Conservation (phyloP, 2,329 filamentous ascomycete species). For the Torrubiella hemipterigena region DNA sequence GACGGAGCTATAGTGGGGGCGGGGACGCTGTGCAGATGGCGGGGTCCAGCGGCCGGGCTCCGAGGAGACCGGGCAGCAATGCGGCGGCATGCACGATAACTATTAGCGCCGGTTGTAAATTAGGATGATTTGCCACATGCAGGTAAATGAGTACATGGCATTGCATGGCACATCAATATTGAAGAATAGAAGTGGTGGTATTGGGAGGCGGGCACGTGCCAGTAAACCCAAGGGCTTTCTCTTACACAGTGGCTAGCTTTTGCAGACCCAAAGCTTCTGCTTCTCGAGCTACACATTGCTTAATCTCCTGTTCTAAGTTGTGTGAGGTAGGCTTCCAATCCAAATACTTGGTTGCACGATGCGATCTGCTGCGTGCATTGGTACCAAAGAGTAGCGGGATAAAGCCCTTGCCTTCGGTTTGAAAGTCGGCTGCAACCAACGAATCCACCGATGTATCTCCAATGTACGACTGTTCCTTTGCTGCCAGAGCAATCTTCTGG, state of each 20-base stretch:
- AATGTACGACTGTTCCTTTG: not conserved
- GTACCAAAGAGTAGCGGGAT: not conserved
- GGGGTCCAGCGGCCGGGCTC: too few species aligned
- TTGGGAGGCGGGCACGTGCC: too few species aligned
- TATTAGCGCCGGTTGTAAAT: too few species aligned
- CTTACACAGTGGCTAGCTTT: too few species aligned
- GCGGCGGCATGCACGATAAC: not conserved
- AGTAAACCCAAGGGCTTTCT: too few species aligned
- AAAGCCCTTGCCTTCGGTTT: not conserved
- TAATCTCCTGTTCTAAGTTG: too few species aligned
- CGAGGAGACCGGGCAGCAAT: conserved; percentile 1
- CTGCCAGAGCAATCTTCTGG: not conserved
- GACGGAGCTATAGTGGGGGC: too few species aligned
- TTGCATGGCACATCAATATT: too few species aligned
- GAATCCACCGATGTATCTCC: not conserved
- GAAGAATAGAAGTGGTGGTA: too few species aligned
- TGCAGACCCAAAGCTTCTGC: too few species aligned
- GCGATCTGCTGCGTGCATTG: not conserved
- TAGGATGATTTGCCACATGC: not conserved
- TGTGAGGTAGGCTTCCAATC: not conserved
- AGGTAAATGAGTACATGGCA: not conserved
- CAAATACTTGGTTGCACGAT: not conserved
- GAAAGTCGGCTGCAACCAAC: not conserved
- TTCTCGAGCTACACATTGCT: too few species aligned
- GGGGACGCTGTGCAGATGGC: too few species aligned